These are phyloP conservation scores for Saccharomycopsis sp. DNA, from an alignment of 805 yeast genomes.

Conservation along the genomic window DNA sequence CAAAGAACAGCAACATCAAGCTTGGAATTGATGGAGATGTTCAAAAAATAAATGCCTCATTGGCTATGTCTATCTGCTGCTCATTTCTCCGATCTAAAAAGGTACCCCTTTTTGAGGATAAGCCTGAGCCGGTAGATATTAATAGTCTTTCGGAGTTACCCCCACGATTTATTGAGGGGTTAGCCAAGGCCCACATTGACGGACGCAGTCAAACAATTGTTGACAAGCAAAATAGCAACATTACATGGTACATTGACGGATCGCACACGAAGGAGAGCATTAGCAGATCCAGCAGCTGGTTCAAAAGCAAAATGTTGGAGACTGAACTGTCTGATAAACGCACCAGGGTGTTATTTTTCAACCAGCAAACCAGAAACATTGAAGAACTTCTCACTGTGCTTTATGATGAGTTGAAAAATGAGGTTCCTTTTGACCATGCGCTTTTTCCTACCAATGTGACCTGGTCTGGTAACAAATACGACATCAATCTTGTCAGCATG, in stretches of 20 bases:
- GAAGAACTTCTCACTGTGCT: constrained; percentile 52
- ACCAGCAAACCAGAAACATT: constrained; percentile 92
- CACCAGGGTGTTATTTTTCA: constrained; percentile 59
- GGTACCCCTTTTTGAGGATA: constrained; percentile 26
- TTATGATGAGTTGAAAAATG: constrained; percentile 33
- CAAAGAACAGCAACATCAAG: constrained; percentile 33
- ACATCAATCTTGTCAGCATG: constrained; percentile 76
- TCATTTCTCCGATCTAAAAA: constrained; percentile 52
- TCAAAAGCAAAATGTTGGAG: constrained; percentile 30
- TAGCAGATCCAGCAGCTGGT: constrained; percentile 80
- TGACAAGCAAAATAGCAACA: constrained; percentile 34
- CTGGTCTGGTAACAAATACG: constrained; percentile 76
- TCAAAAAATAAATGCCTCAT: constrained; percentile 78
- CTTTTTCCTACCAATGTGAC: constrained; percentile 89
- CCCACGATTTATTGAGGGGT: constrained; percentile 46
- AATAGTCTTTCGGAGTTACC: constrained; percentile 33
- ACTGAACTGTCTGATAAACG: constrained; percentile 24
- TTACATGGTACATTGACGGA: constrained; percentile 88
- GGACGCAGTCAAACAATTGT: constrained; percentile 82
- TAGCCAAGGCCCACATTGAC: constrained; percentile 76
- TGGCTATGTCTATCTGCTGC: constrained; percentile 68
- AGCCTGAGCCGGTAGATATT: constrained; percentile 22
- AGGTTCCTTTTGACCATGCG: constrained; percentile 59
- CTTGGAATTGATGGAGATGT: constrained; percentile 81
- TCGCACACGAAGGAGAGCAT: constrained; percentile 93